Evolutionary conservation across 768 basidiomycete species (phyloP), one percentile per base, ranked within the genome.

Genomic region (Krasilnikovozyma curviuscula): DNA sequence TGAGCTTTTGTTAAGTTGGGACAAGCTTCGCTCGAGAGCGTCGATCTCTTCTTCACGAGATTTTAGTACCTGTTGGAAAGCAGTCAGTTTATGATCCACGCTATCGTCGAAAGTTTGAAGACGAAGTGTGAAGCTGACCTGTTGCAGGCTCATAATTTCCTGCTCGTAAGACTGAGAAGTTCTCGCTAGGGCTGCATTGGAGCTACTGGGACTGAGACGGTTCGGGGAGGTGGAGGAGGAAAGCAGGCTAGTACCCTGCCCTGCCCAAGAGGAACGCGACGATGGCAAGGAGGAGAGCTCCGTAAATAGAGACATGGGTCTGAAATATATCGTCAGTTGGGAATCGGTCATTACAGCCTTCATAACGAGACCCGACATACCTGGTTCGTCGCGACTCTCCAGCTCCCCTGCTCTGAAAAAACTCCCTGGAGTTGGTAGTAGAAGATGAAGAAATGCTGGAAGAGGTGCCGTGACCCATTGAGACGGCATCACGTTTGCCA

Each of bases 111-210:
- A 29, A 9, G n/a, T 34, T 28, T 24, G 9, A 32, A 24, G 23
- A 21, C 25, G 30, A 29, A 21, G 12, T 25, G 13, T 19, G 31
- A 13, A 16, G 53, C 61, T 52, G 34, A 64, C 65, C 57, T 86
- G 80, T 63, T 97, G 91, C 37, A 97, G 67, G 49, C 88, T 78
- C 80, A 86, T 88, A 50, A 95, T 84, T 65, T 97, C 91, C 58
- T 81, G 79, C 65, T 93, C 88, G 52, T 93, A 71, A 61, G 86
- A 88, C 16, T 73, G 69, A 7, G 78, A 77, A 24, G 85, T 83
- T 40, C n/a, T n/a, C 89, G 76, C 57, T 84, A 81, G 50, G 44
- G 80, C 71, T 34, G 49, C 33, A 52, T 52, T 48, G 14, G 24
- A 44, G 34, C 43, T 23, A n/a, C 40, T 43, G 34, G 29, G 53